These are phyloP conservation scores for Mycena amicta DNA, from an alignment of 768 basidiomycete genomes.

Conservation along the genomic window DNA sequence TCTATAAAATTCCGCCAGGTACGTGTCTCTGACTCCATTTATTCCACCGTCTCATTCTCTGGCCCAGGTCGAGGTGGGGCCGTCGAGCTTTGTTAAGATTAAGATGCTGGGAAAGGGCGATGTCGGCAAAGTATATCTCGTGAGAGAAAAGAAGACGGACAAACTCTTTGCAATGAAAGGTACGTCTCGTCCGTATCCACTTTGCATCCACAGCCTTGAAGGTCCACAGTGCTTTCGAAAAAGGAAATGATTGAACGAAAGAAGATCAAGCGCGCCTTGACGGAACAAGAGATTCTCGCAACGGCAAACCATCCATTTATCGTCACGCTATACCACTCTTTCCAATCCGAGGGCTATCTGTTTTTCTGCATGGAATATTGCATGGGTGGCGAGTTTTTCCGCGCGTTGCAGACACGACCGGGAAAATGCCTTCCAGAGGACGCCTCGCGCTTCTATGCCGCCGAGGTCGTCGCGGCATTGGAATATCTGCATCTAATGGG, in stretches of 20 bases:
- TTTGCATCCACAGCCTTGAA: constrained; percentile 24
- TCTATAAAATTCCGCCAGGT: constrained; percentile 94
- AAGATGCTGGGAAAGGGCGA: constrained; percentile 99
- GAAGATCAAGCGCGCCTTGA: constrained; percentile 98
- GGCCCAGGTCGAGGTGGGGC: constrained; percentile 86
- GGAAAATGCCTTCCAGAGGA: constrained; percentile 98
- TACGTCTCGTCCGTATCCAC: constrained; percentile 39
- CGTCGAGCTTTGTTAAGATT: constrained; percentile 93
- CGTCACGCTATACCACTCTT: constrained; percentile 98
- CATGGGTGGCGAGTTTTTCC: constrained; percentile 99
- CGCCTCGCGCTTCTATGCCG: constrained; percentile 95
- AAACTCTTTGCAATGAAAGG: constrained; percentile 99
- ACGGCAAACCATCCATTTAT: constrained; percentile 99
- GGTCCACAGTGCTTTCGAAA: constrained; percentile 84
- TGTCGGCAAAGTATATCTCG: constrained; percentile 97
- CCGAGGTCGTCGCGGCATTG: constrained; percentile 95
- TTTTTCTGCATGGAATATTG: constrained; percentile 99
- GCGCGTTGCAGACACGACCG: constrained; percentile 92
- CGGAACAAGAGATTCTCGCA: constrained; percentile 98
- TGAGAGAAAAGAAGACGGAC: constrained; percentile 95
- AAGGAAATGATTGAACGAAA: constrained; percentile 99
- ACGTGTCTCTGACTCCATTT: constrained; percentile 31
- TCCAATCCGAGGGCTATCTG: constrained; percentile 96
- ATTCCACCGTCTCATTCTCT: constrained; percentile 4
- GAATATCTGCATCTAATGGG: constrained; percentile 99